Conservation (phyloP, 352 stramenopile species). For the Aphanomyces astaci region DNA sequence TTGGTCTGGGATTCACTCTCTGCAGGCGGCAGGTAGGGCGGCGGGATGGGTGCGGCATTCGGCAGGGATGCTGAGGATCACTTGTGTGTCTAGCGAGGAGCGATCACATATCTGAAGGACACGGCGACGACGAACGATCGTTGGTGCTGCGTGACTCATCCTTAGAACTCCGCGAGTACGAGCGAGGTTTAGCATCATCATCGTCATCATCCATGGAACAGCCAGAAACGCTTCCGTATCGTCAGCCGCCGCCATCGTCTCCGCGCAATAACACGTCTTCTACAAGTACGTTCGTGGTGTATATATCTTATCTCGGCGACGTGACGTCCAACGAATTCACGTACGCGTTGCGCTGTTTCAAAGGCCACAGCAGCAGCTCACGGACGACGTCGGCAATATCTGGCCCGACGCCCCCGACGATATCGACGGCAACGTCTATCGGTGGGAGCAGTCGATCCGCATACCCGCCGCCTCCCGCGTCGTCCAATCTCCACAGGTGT, state of each 20-base stretch:
- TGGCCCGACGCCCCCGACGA: background rate
- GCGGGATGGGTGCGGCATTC: background rate
- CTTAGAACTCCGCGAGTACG: no score
- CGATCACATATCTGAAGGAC: background rate
- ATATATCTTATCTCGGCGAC: background rate
- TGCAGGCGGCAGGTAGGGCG: background rate
- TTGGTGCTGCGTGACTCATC: background rate
- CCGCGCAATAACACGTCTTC: background rate
- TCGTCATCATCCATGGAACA: slow-evolving; percentile 5
- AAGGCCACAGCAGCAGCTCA: background rate
- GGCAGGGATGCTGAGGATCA: background rate
- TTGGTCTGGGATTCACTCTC: slow-evolving; percentile 15
- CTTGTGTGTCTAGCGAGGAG: no score
- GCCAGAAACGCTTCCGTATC: slow-evolving; percentile 11
- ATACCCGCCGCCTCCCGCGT: background rate
- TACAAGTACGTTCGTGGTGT: background rate
- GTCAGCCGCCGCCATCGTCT: background rate
- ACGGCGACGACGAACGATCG: no score
- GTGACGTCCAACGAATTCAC: background rate
- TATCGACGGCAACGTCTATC: background rate
- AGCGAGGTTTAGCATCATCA: no score
- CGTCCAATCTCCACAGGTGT: background rate
- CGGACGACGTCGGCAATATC: no score
- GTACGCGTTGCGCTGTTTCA: background rate
- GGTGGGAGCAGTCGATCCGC: background rate